phyloP scores from a whole-genome alignment of 306 rosid species.

The Crotalaria pallida region DNA sequence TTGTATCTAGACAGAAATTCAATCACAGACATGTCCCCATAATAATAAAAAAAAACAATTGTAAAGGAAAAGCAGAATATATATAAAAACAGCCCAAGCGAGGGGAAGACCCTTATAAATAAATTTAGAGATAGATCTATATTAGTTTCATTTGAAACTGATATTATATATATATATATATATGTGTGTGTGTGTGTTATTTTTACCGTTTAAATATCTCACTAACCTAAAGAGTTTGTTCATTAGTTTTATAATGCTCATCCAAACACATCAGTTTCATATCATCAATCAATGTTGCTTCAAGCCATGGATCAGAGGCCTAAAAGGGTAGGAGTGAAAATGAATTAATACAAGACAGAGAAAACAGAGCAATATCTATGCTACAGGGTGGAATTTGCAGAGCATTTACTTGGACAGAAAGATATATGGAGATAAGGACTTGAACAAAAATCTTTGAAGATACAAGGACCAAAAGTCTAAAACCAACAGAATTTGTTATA shows the following conservation, averaged over 20 bases:
- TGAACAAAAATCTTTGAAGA: no score
- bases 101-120: neutral
- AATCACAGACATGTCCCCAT: neutral
- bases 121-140: neutral
- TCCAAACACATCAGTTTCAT: conserved; percentile 50
- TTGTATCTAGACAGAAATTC: neutral
- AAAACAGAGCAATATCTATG: neutral
- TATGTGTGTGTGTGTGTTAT: no score
- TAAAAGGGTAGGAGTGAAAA: conserved; percentile 3
- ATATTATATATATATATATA: no score
- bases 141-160: no score
- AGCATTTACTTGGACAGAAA: no score
- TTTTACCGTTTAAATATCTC: neutral
- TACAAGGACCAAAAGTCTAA: no score
- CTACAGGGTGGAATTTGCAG: neutral
- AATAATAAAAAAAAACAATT: neutral
- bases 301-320: conserved; percentile 49
- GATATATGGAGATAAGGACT: no score
- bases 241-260: conserved; percentile 60
- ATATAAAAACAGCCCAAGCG: neutral
- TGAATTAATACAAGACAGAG: neutral
- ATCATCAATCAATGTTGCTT: conserved; percentile 70
- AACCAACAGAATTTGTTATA: no score
- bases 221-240: conserved; percentile 59
- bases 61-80: neutral